Base-by-base conservation (phyloP, 257 asterid species). In the Rhazya stricta region DNA sequence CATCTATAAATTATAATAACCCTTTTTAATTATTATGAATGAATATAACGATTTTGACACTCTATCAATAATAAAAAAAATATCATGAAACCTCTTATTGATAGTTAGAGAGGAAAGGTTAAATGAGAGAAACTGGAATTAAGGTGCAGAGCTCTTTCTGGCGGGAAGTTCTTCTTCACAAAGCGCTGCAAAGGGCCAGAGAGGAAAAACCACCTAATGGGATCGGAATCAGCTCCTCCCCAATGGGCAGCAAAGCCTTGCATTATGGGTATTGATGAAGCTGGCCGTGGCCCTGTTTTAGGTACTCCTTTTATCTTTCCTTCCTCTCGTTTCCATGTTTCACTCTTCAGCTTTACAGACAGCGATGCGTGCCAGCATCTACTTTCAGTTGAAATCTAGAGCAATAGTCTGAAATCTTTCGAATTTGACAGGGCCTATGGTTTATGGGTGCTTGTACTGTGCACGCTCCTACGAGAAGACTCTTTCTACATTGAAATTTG, bases 201-300 rank as follows among this genome's bases (percentile, higher is more conserved):
- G 21, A 69, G 51, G 79, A 51, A 79, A 53, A 50, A 32, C 50
- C 69, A 62, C 25, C 25, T 50, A 66, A 83, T 91, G 98, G 90
- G 80, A 81, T 81, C 84, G 72, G 92, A 85, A 74, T 72, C 69
- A 73, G 66, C 83, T 74, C 85, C 83, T 48, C 88, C 94, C 71
- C 56, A 81, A 74, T 94, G 98, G 99, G 97, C 92, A 45, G 83
- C 94, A 71, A 78, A 85, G 79, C 96, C 99, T 63, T 92, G 99
- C 84, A 88, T 94, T 42, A 90, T 94, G 99, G 99, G 99, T 46
- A 94, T 94, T 79, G 98, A 94, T 54, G 99, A 94, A 88, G 99
- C 99, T 74, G 98, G 99, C 3, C 97, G 98, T 34, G 99, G 98
- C 77, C 99, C 99, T 54, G 97, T 94, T 78, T 87, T 94, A 86